Conservation (phyloP, 345 rosid species). For the Toxicodendron radicans region DNA sequence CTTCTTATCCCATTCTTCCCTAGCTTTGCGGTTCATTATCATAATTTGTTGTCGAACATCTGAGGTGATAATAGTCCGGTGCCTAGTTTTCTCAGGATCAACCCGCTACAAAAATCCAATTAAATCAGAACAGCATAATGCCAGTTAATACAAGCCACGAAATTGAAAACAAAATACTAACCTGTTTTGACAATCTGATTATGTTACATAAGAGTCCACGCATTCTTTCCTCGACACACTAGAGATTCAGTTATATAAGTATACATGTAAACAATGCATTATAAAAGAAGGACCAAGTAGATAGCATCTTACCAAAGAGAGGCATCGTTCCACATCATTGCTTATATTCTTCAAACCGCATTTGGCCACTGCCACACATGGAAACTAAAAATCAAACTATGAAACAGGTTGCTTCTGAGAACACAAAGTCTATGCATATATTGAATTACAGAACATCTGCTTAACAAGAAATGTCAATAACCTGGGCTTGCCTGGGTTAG, state of each 20-base stretch:
- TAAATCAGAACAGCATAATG: slow-evolving; percentile 23
- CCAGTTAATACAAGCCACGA: slow-evolving; percentile 12
- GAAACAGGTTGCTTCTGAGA: slow-evolving; percentile 3
- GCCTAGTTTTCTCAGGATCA: slow-evolving; percentile 82
- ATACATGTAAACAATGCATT: slow-evolving; percentile 11
- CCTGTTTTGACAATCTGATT: slow-evolving; percentile 90
- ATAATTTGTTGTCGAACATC: slow-evolving; percentile 78
- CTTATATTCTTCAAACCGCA: slow-evolving; percentile 71
- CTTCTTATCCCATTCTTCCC: slow-evolving; percentile 87
- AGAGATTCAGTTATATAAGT: slow-evolving; percentile 34
- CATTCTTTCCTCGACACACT: slow-evolving; percentile 98
- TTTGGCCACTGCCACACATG: slow-evolving; percentile 65
- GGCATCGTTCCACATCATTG: slow-evolving; percentile 84
- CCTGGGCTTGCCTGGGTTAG: no score
- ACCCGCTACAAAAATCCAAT: slow-evolving; percentile 51
- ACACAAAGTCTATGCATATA: not conserved
- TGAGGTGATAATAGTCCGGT: slow-evolving; percentile 66
- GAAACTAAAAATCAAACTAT: slow-evolving; percentile 28
- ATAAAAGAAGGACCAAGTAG: slow-evolving; percentile 23
- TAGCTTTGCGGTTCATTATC: slow-evolving; percentile 66
- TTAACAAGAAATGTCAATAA: not conserved
- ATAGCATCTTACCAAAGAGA: slow-evolving; percentile 78
- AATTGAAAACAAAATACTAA: slow-evolving; percentile 25
- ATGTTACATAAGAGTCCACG: slow-evolving; percentile 70
- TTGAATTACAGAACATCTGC: not conserved